Evolutionary conservation across 805 yeast species (phyloP).

Genomic region (Teunomyces kruisii): DNA sequence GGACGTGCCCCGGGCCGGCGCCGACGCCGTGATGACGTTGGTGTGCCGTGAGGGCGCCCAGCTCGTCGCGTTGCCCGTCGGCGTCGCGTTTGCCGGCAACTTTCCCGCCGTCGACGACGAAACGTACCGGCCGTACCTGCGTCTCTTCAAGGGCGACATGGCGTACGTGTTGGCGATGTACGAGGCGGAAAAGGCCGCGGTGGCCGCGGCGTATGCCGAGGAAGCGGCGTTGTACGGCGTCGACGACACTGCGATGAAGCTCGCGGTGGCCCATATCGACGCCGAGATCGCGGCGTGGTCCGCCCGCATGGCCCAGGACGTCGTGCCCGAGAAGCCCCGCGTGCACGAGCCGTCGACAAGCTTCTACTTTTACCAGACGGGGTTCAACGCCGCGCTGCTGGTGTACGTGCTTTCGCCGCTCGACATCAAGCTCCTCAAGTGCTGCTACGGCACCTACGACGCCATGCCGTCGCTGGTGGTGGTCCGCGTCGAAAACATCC

Average conservation of each 20-base stretch:
- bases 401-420: slow-evolving; percentile 73
- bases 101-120: slow-evolving; percentile 56
- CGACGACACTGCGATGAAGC: slow-evolving; percentile 50
- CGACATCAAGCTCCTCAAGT: slow-evolving; percentile 71
- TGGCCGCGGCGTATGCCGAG: slow-evolving; percentile 50
- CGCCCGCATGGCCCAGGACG: slow-evolving; percentile 24
- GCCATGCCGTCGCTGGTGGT: slow-evolving; percentile 66
- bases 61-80: slow-evolving; percentile 50
- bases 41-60: slow-evolving; percentile 51
- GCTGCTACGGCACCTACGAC: slow-evolving; percentile 60
- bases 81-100: slow-evolving; percentile 29
- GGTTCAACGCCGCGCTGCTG: slow-evolving; percentile 58
- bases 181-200: slow-evolving; percentile 56
- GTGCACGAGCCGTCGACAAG: slow-evolving; percentile 11
- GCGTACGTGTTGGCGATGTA: slow-evolving; percentile 54
- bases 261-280: slow-evolving; percentile 59
- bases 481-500: slow-evolving; percentile 67
- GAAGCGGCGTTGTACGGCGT: slow-evolving; percentile 64
- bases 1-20: slow-evolving; percentile 57
- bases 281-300: slow-evolving; percentile 41
- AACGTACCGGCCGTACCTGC: slow-evolving; percentile 46
- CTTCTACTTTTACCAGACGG: slow-evolving; percentile 76
- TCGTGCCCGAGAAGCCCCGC: background rate
- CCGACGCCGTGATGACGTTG: slow-evolving; percentile 58
- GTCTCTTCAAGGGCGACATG: slow-evolving; percentile 68